Conservation (phyloP, 2,329 filamentous ascomycete species). For the Simplicillium aogashimaense region DNA sequence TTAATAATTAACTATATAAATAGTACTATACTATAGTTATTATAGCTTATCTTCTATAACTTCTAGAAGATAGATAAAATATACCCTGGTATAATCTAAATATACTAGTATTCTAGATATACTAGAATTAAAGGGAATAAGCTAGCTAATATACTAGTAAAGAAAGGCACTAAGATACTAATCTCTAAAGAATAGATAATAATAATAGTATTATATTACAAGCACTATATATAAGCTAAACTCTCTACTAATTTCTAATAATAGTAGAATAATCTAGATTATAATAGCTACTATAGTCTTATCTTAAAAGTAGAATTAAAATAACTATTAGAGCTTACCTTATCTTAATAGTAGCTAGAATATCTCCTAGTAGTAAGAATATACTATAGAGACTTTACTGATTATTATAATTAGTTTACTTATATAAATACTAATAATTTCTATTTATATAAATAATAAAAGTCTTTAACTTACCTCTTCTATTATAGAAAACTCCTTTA, state of each 20-base stretch:
- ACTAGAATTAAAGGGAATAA: constrained; percentile 3
- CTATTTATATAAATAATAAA: constrained; percentile 2
- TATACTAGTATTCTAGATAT: constrained; percentile 2
- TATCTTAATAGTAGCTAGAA: constrained; percentile 1
- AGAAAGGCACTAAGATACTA: constrained; percentile 2
- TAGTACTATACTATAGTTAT: neutral
- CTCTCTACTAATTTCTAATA: neutral
- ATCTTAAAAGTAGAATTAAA: constrained; percentile 1
- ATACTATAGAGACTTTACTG: constrained; percentile 6
- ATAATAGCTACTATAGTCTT: constrained; percentile 1
- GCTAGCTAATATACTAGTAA: constrained; percentile 3
- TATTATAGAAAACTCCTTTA: constrained; percentile 3
- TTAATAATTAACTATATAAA: constrained; percentile 2
- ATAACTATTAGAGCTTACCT: neutral
- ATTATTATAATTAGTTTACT: constrained; percentile 4
- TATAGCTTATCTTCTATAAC: neutral
- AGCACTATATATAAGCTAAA: neutral
- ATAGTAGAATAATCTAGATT: constrained; percentile 1
- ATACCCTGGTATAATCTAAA: neutral
- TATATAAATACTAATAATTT: neutral
- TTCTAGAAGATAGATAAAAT: constrained; percentile 1
- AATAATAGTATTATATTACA: constrained; percentile 1
- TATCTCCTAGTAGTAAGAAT: constrained; percentile 2
- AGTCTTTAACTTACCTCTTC: constrained; percentile 3
- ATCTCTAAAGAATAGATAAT: neutral